Base-by-base conservation (phyloP, 2,329 filamentous ascomycete species). In the Apiospora arundinis region DNA sequence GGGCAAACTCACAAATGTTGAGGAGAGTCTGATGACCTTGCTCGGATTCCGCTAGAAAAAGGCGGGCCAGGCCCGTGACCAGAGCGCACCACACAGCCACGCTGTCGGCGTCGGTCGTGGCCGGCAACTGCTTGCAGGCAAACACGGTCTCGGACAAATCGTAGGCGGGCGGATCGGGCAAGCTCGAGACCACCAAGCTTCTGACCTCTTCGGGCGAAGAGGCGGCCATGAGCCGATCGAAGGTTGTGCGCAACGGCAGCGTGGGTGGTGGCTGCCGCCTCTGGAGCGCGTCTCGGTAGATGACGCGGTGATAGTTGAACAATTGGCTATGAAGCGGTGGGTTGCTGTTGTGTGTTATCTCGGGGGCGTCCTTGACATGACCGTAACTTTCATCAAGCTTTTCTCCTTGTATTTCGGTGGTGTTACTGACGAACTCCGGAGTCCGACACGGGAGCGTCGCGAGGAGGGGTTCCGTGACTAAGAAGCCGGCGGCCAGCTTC, bases 51-150 rank as follows among this genome's bases (percentile, higher is more conserved):
- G 8, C 40, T 28, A 23, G n/a, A 46, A 18, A 14, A 5, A 2
- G 14, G 5, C 25, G 12, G n/a, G 16, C 40, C 14, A 67, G 40
- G 16, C 65, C 25, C 23, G 44, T 32, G 2, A 46, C n/a, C 23
- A 67, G 23, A 16, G 4, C 1, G 11, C 65, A 67, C 65, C 65
- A 67, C 12, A 67, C 12, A 11, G 40, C 40, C 23, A 46, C 65
- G 3, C 40, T 45, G 23, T 67, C 25, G 65, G 65, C 65, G 65
- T 67, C 65, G 4, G 44, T 46, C 25, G 65, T 67, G 65, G 40
- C 40, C 14, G 40, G 40, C 2, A 46, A 14, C 37, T 67, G 40
- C 2, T 21, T 9, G 18, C n/a, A 67, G 4, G n/a, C 6, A 21
- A 67, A 28, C 23, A 40, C 25, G 14, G 37, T 44, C 12, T 67